phyloP scores from a whole-genome alignment of 768 basidiomycete species.

The Panellus pusillus region DNA sequence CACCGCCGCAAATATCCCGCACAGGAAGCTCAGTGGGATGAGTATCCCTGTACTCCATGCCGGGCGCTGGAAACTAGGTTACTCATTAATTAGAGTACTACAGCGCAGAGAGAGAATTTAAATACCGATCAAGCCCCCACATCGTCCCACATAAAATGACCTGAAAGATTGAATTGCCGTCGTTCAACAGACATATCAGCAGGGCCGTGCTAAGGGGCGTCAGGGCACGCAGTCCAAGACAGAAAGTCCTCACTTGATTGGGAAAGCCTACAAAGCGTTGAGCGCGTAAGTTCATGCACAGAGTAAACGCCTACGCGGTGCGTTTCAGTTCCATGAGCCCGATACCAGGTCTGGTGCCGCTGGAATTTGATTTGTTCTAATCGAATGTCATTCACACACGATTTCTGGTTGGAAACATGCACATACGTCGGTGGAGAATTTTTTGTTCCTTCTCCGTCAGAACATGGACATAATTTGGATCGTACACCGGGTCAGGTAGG shows the following conservation, averaged over 20 bases:
- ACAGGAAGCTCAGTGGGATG: conserved; percentile 73
- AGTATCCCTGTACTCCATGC: conserved; percentile 68
- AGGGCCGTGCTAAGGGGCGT: conserved; percentile 54
- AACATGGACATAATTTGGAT: conserved; percentile 71
- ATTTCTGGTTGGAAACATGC: not conserved
- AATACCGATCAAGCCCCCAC: conserved; percentile 74
- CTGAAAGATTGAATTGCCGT: conserved; percentile 84
- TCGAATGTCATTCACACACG: not conserved
- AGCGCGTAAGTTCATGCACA: conserved; percentile 1
- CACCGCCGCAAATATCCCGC: conserved; percentile 72
- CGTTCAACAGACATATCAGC: conserved; percentile 69
- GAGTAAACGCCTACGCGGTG: conserved; percentile 53
- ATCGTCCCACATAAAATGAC: conserved; percentile 71
- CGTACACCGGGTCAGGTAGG: conserved; percentile 74
- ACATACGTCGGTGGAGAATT: conserved; percentile 64
- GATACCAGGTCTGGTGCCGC: conserved; percentile 80
- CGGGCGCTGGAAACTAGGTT: conserved; percentile 57
- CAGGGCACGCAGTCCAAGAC: not conserved
- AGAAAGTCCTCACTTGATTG: conserved; percentile 51
- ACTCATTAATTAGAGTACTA: not conserved
- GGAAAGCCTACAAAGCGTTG: conserved; percentile 53
- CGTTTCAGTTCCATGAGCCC: conserved; percentile 81
- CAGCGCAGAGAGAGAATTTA: not conserved
- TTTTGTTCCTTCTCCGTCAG: conserved; percentile 64
- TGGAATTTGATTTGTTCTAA: conserved; percentile 70